Evolutionary conservation across 345 rosid genomes (phyloP), one percentile per base, ranked within the genome.

Genomic region (Eucalyptus brandiana): DNA sequence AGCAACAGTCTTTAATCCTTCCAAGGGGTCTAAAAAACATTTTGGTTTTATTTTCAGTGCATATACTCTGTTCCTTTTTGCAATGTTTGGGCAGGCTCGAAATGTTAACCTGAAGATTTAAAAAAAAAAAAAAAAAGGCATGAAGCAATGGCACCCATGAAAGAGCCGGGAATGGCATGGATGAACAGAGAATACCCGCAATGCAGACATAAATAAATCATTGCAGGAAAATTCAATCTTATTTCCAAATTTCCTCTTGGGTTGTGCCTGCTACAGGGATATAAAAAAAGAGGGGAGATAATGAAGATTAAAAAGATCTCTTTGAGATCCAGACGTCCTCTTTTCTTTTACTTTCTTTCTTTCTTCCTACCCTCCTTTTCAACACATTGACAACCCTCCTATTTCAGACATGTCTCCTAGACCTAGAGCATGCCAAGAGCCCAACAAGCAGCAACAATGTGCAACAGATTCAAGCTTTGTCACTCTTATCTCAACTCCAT

Each of bases 261-360:
- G 47, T 37, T 37, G 47, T 18, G 83, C 92, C 92, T 90, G 89
- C 90, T 90, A 91, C 94, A 92, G 80, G 88, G 90, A 91, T 91
- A 48, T 87, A 88, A 86, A 65, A 91, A 86, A 50, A 56, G 62
- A 56, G 30, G 80, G 81, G 89, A 90, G 86, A 32, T 18, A 58
- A 32, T 49, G 87, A 89, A 51, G 72, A 54, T 40, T 80, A 86
- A 86, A 87, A 44, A 83, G 86, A 91, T 89, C 90, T 87, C 87
- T 88, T 86, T 87, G 80, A 92, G 92, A 91, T 90, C 91, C 89
- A 32, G 19, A 19, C 50, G 24, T 21, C 34, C 40, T 28, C 49
- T 21, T 49, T 86, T 72, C 30, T 50, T 30, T 42, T 88, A 19
- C 54, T 49, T n/a, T 37, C 62, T 28, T 62, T 91, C 88, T 45